These are phyloP conservation scores for Moricandia moricandioides DNA, from an alignment of 345 rosid genomes.

Conservation along the genomic window DNA sequence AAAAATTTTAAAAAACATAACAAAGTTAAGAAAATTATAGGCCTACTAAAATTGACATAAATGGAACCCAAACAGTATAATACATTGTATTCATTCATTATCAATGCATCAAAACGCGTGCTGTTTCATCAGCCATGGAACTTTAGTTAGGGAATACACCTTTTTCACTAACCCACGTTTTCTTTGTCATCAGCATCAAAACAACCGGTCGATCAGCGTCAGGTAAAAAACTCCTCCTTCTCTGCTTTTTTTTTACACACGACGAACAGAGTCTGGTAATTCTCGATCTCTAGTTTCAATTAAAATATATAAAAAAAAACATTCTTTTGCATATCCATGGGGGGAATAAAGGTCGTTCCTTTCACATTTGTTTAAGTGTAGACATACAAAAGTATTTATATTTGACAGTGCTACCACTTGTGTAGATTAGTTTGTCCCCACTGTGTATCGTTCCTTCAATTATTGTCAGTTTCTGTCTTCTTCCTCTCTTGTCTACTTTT, in stretches of 20 bases:
- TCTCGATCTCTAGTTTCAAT: not conserved
- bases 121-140: constrained; percentile 15
- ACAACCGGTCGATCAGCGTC: constrained; percentile 6
- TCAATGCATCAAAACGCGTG: constrained; percentile 19
- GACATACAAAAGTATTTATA: not conserved
- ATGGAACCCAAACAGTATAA: not conserved
- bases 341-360: constrained; percentile 2
- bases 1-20: not conserved
- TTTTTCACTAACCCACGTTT: not conserved
- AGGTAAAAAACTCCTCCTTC: not conserved
- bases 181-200: not conserved
- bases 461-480: constrained; percentile 19
- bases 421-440: constrained; percentile 17
- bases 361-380: not conserved
- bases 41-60: not conserved
- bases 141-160: not conserved
- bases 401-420: constrained; percentile 14
- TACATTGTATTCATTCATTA: not conserved
- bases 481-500: no score
- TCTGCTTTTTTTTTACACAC: not conserved
- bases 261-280: not conserved
- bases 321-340: constrained; percentile 16
- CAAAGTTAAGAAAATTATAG: not conserved
- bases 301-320: not conserved
- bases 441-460: constrained; percentile 4